Percentiles rank a stretch among this genome's conserved stretches.
Evolutionary conservation across 2,329 filamentous ascomycete genomes (phyloP).

Genomic region (Curvularia spicifera): DNA sequence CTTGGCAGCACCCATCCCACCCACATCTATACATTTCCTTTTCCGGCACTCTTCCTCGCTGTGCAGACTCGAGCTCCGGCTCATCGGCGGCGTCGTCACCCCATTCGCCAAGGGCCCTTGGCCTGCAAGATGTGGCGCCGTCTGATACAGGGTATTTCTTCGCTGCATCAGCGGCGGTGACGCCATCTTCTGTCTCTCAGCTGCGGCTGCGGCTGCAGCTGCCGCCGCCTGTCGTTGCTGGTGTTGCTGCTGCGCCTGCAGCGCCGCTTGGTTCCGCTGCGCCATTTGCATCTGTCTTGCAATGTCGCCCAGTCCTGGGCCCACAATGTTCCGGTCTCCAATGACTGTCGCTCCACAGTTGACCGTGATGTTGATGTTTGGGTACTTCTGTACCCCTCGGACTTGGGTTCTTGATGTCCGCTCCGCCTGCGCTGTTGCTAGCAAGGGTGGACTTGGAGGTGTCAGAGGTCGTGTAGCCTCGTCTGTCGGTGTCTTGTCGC

Average conservation of each 20-base stretch:
- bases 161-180: conserved; percentile 7
- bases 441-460: conserved; percentile 7
- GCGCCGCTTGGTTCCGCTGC: conserved; percentile 32
- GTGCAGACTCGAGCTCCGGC: conserved; percentile 34
- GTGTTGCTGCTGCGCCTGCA: conserved; percentile 22
- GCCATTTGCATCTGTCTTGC: conserved; percentile 43
- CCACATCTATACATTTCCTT: conserved; percentile 33
- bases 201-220: background rate
- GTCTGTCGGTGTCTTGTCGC: conserved; percentile 7
- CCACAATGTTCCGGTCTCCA: conserved; percentile 46
- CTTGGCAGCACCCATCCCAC: conserved; percentile 23
- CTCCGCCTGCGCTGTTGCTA: conserved; percentile 11
- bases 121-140: background rate
- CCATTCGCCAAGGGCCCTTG: background rate
- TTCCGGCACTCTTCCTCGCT: conserved; percentile 31
- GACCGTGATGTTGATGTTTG: conserved; percentile 41
- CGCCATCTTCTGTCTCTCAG: conserved; percentile 11
- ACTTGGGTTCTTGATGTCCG: conserved; percentile 15
- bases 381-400: conserved; percentile 13
- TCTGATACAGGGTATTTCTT: conserved; percentile 1
- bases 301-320: conserved; percentile 43
- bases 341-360: conserved; percentile 46
- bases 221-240: conserved; percentile 9
- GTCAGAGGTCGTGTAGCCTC: background rate
- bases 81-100: conserved; percentile 38